Evolutionary conservation across 345 rosid genomes (phyloP).

Genomic region (Eucalyptus regnans): DNA sequence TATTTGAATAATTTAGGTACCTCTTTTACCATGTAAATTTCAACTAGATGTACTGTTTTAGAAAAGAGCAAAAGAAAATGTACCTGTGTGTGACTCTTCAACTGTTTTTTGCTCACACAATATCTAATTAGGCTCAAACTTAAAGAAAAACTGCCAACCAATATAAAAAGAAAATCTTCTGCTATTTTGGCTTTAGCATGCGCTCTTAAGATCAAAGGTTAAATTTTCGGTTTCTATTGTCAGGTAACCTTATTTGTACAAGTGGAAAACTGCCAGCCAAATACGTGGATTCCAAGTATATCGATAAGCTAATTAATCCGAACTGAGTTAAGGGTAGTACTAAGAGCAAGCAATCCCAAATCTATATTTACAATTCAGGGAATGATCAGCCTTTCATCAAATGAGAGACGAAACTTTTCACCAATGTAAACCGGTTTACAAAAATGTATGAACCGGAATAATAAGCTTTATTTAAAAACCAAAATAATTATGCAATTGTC

Average conservation of each 20-base stretch:
- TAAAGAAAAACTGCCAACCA: background rate
- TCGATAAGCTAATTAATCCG: background rate
- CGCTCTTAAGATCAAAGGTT: background rate
- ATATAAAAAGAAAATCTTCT: no score
- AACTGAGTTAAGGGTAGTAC: accelerated
- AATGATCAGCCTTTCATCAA: background rate
- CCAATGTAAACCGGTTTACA: background rate
- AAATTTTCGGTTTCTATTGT: background rate
- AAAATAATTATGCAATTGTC: background rate
- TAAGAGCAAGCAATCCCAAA: background rate
- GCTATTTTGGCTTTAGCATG: background rate
- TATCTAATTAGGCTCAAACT: background rate
- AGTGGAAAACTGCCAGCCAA: background rate
- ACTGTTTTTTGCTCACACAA: background rate
- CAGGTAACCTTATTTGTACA: background rate
- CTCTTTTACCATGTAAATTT: background rate
- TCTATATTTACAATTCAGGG: background rate
- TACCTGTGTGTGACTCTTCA: background rate
- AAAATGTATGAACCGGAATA: background rate
- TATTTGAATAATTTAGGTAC: background rate
- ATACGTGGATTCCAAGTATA: background rate
- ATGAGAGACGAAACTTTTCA: background rate
- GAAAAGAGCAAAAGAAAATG: background rate
- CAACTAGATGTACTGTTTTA: background rate
- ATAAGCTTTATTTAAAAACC: no score